Base-by-base conservation (phyloP, 2,329 filamentous ascomycete genomes). In the Xylaria sp. region DNA sequence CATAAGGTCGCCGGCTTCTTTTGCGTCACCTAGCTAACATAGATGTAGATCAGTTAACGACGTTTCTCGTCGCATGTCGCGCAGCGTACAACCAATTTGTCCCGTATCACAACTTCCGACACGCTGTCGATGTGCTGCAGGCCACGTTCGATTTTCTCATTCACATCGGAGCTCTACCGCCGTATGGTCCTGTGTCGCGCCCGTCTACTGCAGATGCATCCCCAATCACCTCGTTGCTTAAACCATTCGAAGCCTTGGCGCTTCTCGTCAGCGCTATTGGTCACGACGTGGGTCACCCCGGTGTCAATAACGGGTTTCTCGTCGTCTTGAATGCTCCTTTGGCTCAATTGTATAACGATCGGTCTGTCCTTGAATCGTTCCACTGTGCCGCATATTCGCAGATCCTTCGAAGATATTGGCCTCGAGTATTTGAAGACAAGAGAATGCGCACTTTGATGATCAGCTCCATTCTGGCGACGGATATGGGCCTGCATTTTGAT, bases 321-420 rank as follows among this genome's bases (percentile, higher is more conserved):
- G 90, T 97, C 20, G 94, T 93, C 36, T 87, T 97, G 36, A 97
- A 97, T 77, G 93, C 96, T 20, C 95, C 96, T 1, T 84, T 99
- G 32, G 96, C 96, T 13, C 94, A 97, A 79, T 85, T 98, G 15
- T 99, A 98, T 83, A 98, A 98, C 76, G 96, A 99, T 79, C 92
- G 93, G 64, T 98, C 96, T 0, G 96, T 99, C 18, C 86, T 99
- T 43, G 96, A 99, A 80, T 97, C 95, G 0, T 99, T 98, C 76
- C 96, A 99, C 78, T 97, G 96, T 77, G 96, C 96, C 0, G 96
- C 96, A 2, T 99, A 95, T 76, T 97, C 94, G 0, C 96, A 98
- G 77, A 97, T 99, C 45, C 87, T 99, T 48, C 91, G 95, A 58
- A 89, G 94, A 57, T 91, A 98, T 78, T 99, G 96, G 96, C 93